Evolutionary conservation across 2,329 filamentous ascomycete genomes (phyloP).

Genomic region (Penicillium paneum): DNA sequence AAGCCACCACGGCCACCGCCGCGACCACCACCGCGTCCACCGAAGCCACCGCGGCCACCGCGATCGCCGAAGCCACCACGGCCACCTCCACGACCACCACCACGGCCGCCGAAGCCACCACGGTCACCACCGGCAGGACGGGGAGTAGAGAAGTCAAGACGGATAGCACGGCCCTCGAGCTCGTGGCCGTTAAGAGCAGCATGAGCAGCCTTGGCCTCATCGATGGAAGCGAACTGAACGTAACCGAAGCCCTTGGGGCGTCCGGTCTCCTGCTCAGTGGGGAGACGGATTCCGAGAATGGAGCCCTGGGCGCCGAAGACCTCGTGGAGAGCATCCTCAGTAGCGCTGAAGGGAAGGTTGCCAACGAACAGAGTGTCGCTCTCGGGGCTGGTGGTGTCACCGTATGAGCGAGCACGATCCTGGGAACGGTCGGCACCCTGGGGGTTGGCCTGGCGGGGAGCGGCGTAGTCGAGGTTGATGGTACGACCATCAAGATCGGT

Average conservation of each 20-base stretch:
- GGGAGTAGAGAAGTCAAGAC: slow-evolving; percentile 76
- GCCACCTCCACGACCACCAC: slow-evolving; percentile 55
- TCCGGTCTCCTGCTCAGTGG: slow-evolving; percentile 80
- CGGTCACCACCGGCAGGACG: slow-evolving; percentile 57
- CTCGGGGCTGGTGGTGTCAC: slow-evolving; percentile 74
- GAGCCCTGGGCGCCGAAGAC: slow-evolving; percentile 69
- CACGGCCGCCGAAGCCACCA: slow-evolving; percentile 47
- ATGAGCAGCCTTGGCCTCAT: slow-evolving; percentile 76
- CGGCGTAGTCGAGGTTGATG: slow-evolving; percentile 77
- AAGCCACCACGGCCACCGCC: slow-evolving; percentile 49
- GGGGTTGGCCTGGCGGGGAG: slow-evolving; percentile 56
- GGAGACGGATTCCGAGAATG: slow-evolving; percentile 78
- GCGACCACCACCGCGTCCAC: slow-evolving; percentile 41
- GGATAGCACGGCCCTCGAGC: slow-evolving; percentile 69
- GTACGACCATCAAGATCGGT: slow-evolving; percentile 69
- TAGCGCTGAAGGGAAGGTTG: slow-evolving; percentile 81
- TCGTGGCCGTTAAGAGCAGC: slow-evolving; percentile 68
- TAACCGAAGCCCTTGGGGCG: slow-evolving; percentile 91
- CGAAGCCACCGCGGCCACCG: slow-evolving; percentile 44
- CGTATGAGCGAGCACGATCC: slow-evolving; percentile 55
- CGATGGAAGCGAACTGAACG: slow-evolving; percentile 74
- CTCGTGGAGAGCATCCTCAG: slow-evolving; percentile 70
- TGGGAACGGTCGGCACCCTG: slow-evolving; percentile 56
- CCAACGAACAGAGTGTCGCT: slow-evolving; percentile 88
- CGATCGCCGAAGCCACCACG: slow-evolving; percentile 45